These are phyloP conservation scores for Leptographium wingfieldii DNA, from an alignment of 2,329 filamentous ascomycete species.

Conservation along the genomic window DNA sequence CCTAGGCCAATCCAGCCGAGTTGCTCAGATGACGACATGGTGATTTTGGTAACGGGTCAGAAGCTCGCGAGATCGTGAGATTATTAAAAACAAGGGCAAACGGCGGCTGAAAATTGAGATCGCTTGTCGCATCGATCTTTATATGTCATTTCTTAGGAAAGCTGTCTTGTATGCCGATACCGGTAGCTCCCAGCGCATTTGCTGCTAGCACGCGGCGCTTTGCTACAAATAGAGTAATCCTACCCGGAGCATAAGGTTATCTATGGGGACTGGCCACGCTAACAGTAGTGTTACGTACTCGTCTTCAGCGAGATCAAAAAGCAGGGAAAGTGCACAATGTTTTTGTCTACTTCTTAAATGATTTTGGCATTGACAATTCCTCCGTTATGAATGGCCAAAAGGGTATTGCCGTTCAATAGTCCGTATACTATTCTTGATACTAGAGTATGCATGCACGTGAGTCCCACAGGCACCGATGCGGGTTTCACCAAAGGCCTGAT, in stretches of 20 bases:
- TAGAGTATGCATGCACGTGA: no score
- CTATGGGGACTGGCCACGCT: neutral
- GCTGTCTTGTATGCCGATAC: neutral
- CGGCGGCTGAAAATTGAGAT: neutral
- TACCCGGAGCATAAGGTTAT: neutral
- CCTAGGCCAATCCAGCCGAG: slow-evolving; percentile 3
- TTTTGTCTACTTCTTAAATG: no score
- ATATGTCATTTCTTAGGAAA: neutral
- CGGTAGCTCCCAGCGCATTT: neutral
- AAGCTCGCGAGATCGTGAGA: neutral
- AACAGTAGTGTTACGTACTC: neutral
- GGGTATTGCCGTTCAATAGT: no score
- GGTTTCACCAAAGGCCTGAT: no score
- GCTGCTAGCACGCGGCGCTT: neutral
- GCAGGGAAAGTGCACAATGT: no score
- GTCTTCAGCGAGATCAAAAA: neutral
- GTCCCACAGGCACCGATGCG: no score
- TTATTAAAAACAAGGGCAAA: neutral
- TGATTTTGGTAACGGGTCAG: neutral
- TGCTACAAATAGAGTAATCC: neutral
- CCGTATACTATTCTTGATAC: no score
- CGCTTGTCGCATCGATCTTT: neutral
- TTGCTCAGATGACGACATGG: neutral
- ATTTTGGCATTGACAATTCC: no score
- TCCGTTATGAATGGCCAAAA: no score